Base-by-base conservation (phyloP, 768 basidiomycete genomes). In the Lepiota subincarnata region DNA sequence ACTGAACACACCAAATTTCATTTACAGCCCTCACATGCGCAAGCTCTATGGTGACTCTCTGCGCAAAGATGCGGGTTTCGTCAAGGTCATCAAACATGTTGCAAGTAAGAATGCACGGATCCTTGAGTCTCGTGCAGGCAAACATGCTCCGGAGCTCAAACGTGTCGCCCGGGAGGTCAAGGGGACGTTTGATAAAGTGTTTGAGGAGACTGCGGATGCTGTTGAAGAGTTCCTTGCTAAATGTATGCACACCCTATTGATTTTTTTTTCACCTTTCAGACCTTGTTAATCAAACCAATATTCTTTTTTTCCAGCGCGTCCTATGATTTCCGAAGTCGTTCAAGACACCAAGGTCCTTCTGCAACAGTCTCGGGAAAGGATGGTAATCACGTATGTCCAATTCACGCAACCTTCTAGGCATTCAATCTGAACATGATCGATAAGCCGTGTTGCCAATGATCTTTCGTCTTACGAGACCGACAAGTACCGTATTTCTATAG, bases 71-170 rank as follows among this genome's bases (percentile, higher is more conserved):
- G 96, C 95, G 1, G 97, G 97, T 48, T 89, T 98, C 58, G 92
- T 96, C 61, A 97, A 98, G 73, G 95, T 98, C n/a, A 86, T 99
- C 68, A 95, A 94, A 71, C 89, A 79, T 55, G 92, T 95, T 8
- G 94, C 94, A 3, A 84, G 79, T 64, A 87, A 86, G 72, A 91
- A 92, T 57, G 90, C 84, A 0, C 79, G 80, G 24, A 76, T 88
- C 6, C 66, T 96, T 20, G 89, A 92, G 62, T 81, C 79, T 8
- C 80, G 82, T 26, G 89, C 90, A 10, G 86, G 82, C n/a, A 80
- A 78, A 45, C 90, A 94, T 68, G 89, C 83, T 6, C 89, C 90
- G 0, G 88, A 92, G 62, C 79, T 98, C 55, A 79, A 80, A 67
- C 78, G 90, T 57, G 75, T 80, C 31, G 93, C 90, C 7, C 81